phyloP scores from a whole-genome alignment of 257 asterid species.

The Plantago major region DNA sequence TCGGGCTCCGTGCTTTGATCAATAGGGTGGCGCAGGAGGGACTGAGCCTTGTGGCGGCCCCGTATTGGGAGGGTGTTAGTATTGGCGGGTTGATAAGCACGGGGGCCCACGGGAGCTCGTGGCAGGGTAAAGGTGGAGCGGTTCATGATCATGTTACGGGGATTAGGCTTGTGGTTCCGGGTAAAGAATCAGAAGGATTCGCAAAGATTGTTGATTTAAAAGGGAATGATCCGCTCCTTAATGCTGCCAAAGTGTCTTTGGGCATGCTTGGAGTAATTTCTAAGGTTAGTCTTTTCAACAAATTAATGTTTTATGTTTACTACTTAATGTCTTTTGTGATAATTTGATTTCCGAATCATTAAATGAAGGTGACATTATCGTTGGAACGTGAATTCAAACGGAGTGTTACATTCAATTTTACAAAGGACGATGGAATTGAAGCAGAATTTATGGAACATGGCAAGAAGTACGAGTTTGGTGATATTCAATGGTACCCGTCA shows the following conservation, averaged over 20 bases:
- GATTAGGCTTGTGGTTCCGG: slow-evolving; percentile 49
- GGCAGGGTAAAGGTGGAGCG: slow-evolving; percentile 89
- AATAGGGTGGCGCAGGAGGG: slow-evolving; percentile 54
- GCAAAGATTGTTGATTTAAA: slow-evolving; percentile 43
- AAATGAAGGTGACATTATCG: slow-evolving; percentile 51
- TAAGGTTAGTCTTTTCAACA: slow-evolving; percentile 37
- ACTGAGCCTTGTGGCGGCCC: slow-evolving; percentile 69
- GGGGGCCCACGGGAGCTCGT: slow-evolving; percentile 92
- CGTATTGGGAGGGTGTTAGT: slow-evolving; percentile 89
- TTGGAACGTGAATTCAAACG: slow-evolving; percentile 70
- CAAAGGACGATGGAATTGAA: slow-evolving; percentile 49
- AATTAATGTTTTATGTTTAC: too few relatives aligned
- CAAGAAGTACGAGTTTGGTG: slow-evolving; percentile 66
- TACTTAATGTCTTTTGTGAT: too few relatives aligned
- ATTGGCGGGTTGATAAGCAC: slow-evolving; percentile 71
- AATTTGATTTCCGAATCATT: background rate
- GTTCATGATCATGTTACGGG: slow-evolving; percentile 73
- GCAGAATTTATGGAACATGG: slow-evolving; percentile 53
- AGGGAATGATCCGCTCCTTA: slow-evolving; percentile 31
- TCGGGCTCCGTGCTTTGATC: slow-evolving; percentile 50
- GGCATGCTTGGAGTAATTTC: slow-evolving; percentile 79
- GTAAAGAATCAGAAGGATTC: slow-evolving; percentile 39
- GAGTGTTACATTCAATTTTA: slow-evolving; percentile 54
- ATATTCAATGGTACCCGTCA: slow-evolving; percentile 95
- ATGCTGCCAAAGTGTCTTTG: slow-evolving; percentile 64